Conservation (phyloP, 108 stramenopile species). For the Stephanodiscus triporus region DNA sequence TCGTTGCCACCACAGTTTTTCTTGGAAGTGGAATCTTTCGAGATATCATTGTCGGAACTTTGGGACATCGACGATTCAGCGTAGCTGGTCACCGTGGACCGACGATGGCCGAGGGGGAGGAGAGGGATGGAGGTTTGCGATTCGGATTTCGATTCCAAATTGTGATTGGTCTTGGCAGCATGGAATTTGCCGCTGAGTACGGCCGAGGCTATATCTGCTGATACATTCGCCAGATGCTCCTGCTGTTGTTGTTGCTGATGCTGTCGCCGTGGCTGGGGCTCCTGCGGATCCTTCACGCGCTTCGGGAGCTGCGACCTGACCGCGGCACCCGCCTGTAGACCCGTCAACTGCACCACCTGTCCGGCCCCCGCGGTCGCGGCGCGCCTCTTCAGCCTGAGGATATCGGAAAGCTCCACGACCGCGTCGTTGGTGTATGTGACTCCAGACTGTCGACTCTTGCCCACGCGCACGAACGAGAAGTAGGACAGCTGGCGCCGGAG, state of each 20-base stretch:
- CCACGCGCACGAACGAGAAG: constrained; percentile 78
- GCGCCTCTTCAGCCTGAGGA: constrained; percentile 71
- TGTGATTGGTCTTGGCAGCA: constrained; percentile 28
- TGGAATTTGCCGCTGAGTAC: constrained; percentile 23
- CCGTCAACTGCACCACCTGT: neutral
- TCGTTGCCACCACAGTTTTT: neutral
- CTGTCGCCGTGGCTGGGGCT: neutral
- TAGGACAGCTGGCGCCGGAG: constrained; percentile 87
- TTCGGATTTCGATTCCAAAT: neutral
- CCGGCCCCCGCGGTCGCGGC: constrained; percentile 7
- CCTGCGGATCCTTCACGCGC: too few relatives aligned
- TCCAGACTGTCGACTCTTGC: constrained; percentile 67
- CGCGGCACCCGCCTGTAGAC: neutral
- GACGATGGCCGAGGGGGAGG: neutral
- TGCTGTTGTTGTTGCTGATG: neutral
- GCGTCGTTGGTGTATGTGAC: constrained; percentile 79
- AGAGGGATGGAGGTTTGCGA: neutral
- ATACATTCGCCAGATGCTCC: neutral
- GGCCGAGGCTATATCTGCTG: constrained; percentile 21
- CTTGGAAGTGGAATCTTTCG: constrained; percentile 2
- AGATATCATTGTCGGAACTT: neutral
- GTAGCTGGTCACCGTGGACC: too few relatives aligned
- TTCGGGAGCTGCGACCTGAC: neutral
- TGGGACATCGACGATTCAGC: constrained; percentile 14
- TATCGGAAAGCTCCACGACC: constrained; percentile 75